A percentile compares a stretch with the other conserved stretches of the same genome.
Conservation (phyloP, 106 monocot genomes). For the Gastrodia elata region DNA sequence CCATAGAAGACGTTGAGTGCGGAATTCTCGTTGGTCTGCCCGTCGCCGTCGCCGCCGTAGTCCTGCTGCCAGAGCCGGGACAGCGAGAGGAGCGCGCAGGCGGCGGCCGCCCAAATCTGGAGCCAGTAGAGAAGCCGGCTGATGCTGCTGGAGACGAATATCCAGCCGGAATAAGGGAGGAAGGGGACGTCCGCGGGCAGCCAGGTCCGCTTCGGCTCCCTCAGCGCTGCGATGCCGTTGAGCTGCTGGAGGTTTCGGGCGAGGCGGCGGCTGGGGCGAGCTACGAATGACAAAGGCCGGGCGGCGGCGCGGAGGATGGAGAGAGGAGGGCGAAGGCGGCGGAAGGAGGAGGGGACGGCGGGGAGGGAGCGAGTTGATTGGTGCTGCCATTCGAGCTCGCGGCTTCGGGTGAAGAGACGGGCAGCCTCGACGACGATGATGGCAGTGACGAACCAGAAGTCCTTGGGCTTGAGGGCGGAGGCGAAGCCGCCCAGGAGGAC, state of each 20-base stretch:
- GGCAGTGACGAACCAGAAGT: constrained; percentile 32
- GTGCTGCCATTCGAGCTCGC: constrained; percentile 33
- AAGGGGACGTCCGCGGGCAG: constrained; percentile 18
- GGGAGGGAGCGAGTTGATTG: constrained; percentile 16
- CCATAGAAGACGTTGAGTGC: constrained; percentile 54
- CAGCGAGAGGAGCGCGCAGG: constrained; percentile 34
- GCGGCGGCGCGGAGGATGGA: background rate
- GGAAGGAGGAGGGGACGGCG: background rate
- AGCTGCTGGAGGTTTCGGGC: constrained; percentile 10
- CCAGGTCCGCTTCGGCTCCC: constrained; percentile 8
- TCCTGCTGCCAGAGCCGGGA: constrained; percentile 30
- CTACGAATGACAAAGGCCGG: background rate
- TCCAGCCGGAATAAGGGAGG: constrained; percentile 14
- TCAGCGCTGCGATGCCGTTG: background rate
- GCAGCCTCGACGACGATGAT: constrained; percentile 23
- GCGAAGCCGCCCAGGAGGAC: constrained; percentile 34
- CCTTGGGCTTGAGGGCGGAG: constrained; percentile 11
- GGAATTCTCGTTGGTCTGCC: constrained; percentile 3
- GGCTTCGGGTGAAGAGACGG: constrained; percentile 33
- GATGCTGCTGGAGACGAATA: constrained; percentile 24
- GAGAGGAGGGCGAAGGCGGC: background rate
- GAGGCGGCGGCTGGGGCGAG: background rate
- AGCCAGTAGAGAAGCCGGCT: constrained; percentile 32
- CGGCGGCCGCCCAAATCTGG: constrained; percentile 33
- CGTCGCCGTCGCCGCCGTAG: constrained; percentile 17